Evolutionary conservation across 1,284 basidiomycete genomes (phyloP).

Genomic region (Amylostereum areolatum): DNA sequence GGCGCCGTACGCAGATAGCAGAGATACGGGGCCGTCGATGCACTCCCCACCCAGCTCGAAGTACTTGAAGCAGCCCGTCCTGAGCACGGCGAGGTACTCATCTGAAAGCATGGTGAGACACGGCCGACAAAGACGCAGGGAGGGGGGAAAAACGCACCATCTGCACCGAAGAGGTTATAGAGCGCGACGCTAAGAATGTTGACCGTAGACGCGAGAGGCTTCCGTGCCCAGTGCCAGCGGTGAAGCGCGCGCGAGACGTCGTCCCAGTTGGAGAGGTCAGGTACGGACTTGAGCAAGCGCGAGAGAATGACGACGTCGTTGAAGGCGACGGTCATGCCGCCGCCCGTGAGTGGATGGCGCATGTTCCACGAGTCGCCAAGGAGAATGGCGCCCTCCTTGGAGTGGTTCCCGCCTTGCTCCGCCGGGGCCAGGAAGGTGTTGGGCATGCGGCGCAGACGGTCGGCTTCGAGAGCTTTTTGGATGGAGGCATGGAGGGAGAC

Average conservation of each 20-base stretch:
- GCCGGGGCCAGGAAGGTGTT: conserved; percentile 90
- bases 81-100: conserved; percentile 74
- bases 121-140: neutral
- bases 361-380: conserved; percentile 99
- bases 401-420: conserved; percentile 60
- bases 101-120: conserved; percentile 35
- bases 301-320: conserved; percentile 77
- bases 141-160: conserved; percentile 50
- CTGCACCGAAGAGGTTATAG: conserved; percentile 88
- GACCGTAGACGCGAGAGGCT: conserved; percentile 75
- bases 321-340: conserved; percentile 93
- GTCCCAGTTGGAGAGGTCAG: conserved; percentile 58
- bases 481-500: conserved; percentile 58
- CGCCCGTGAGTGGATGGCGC: conserved; percentile 97
- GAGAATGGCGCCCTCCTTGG: conserved; percentile 76
- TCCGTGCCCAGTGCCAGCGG: conserved; percentile 83
- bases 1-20: conserved; percentile 72
- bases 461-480: conserved; percentile 55
- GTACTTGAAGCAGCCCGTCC: conserved; percentile 96
- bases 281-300: conserved; percentile 47
- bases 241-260: conserved; percentile 52
- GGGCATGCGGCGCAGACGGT: conserved; percentile 88
- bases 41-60: conserved; percentile 93
- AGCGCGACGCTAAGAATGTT: conserved; percentile 90
- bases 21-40: conserved; percentile 81